Evolutionary conservation across 306 rosid species (phyloP), one percentile per base, ranked within the genome.

Genomic region (Quercus ilex): DNA sequence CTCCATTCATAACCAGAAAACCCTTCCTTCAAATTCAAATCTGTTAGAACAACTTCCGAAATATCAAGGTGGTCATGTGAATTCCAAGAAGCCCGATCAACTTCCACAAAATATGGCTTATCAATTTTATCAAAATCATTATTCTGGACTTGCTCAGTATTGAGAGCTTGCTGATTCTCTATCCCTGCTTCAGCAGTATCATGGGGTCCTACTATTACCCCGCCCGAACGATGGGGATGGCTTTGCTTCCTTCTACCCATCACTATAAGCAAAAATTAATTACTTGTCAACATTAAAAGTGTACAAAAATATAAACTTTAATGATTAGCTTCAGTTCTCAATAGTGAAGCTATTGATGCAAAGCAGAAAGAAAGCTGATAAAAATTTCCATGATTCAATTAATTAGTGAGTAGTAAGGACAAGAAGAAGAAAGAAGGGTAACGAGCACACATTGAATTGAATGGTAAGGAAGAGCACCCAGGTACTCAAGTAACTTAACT

Each of bases 211-310:
- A 85, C 60, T 58, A 82, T 60, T 77, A 84, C 52, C 81, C 88
- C 92, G 20, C 90, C 91, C 0, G 97, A 86, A 67, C 95, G 85
- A 38, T 83, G 91, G 10, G 99, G 98, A 41, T 87, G 86, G 25
- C 80, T 88, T 82, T 92, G 94, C 82, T 88, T 89, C 82, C 87
- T 86, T 78, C 99, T 90, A 59, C 98, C 99, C 98, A 95, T 83
- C 81, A 80, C 91, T 83, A 71, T 74, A 74, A 31, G 74, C 52
- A 67, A 33, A 63, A 76, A 71, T 30, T 3, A 30, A n/a, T 33
- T 46, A 31, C 8, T 9, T 62, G 23, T 65, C 46, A 65, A 6
- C 3, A 20, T 20, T 11, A n/a, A 17, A 49, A 41, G 46, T 41
- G 15, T 56, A 17, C 1, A 55, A 56, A 28, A 67, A 68, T 13